Base-by-base conservation (phyloP, 2,329 filamentous ascomycete species). In the Lojkania enalia region DNA sequence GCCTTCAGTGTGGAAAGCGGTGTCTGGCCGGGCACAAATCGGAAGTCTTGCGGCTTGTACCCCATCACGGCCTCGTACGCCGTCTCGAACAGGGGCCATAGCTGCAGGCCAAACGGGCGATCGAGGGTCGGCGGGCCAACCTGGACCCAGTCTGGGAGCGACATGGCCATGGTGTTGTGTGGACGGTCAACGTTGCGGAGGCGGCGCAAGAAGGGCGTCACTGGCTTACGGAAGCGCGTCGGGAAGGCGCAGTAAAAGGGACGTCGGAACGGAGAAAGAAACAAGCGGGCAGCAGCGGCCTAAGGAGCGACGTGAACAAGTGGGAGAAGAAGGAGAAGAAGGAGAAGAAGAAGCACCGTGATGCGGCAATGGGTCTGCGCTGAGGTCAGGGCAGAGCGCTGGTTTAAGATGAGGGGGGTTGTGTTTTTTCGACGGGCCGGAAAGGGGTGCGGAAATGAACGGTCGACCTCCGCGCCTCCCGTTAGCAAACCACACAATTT, bases 11-110 rank as follows among this genome's bases (percentile, higher is more conserved):
- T 96, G 43, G 91, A 96, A 81, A 97, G 86, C 51, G 90, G 88
- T 20, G 91, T 96, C 71, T 84, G 77, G 64, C 89, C 89, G 32
- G 85, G 80, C 49, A 84, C 78, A 74, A 97, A 97, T 55, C 81
- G 76, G 77, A 97, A 97, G 52, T 96, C 85, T 58, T 89, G 84
- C 51, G 88, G 85, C 54, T 88, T 85, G 74, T 92, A 95, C 64
- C 92, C 92, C 46, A 81, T 80, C 54, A 90, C 77, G 46, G 78
- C 71, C 69, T 87, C 86, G 74, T 87, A 97, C 60, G 79, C 85
- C 77, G 90, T 89, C 76, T 86, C 87, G 81, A 97, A 97, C 74
- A 95, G 84, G 61, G 92, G 90, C 94, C 94, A 97, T 72, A 96
- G 76, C 54, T 88, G 80, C 58, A 97, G 77, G 71, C 92, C 94